Conservation (phyloP, 495 filamentous ascomycete species). For the Trichodelitschia bisporula region DNA sequence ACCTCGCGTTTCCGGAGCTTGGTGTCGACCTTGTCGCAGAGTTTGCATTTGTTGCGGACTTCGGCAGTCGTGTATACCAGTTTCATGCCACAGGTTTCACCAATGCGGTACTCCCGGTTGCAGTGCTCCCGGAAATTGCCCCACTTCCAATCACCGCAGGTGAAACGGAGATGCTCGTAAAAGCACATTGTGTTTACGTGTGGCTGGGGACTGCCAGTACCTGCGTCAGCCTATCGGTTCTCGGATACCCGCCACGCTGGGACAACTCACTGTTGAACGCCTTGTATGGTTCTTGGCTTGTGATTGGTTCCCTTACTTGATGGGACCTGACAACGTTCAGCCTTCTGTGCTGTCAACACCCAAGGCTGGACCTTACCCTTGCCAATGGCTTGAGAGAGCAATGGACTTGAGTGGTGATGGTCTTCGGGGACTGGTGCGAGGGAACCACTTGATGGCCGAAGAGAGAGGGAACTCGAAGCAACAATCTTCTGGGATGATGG, state of each 20-base stretch:
- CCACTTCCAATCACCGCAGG: constrained; percentile 89
- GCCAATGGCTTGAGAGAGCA: no score
- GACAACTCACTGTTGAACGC: neutral
- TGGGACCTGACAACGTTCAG: no score
- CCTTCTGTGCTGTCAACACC: no score
- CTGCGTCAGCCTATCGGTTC: neutral
- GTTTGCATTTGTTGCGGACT: constrained; percentile 38
- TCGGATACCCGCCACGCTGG: neutral
- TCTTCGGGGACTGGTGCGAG: no score
- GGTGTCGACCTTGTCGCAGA: constrained; percentile 81
- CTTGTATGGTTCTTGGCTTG: no score
- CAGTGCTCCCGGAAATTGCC: constrained; percentile 85
- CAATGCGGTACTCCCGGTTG: constrained; percentile 86
- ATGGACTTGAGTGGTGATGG: no score
- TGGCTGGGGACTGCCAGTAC: constrained; percentile 4
- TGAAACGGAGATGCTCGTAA: constrained; percentile 34
- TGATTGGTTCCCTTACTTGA: no score
- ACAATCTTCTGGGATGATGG: no score
- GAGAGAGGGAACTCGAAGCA: no score
- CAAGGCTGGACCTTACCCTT: no score
- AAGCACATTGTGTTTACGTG: constrained; percentile 28
- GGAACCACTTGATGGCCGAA: no score
- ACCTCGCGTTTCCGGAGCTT: constrained; percentile 52
- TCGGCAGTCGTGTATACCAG: constrained; percentile 49
- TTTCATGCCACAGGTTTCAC: constrained; percentile 94